Conservation (phyloP, 352 stramenopile species). For the Pythium folliculosum region DNA sequence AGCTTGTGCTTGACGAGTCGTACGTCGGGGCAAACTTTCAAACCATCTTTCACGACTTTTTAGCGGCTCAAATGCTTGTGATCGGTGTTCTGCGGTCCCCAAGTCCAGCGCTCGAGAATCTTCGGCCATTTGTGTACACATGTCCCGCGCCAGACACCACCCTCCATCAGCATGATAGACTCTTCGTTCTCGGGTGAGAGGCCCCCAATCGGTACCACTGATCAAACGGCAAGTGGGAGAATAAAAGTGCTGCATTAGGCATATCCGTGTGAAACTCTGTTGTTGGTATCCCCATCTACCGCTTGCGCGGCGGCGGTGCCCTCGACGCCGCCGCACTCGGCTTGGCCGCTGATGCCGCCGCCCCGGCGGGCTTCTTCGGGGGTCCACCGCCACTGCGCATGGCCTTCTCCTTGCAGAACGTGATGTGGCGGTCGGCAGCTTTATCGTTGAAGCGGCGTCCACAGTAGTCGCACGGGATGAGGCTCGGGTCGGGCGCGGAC, state of each 20-base stretch:
- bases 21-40: conserved; percentile 47
- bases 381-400: conserved; percentile 49
- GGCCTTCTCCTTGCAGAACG: conserved; percentile 88
- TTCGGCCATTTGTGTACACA: conserved; percentile 67
- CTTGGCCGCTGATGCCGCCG: conserved; percentile 34
- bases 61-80: conserved; percentile 45
- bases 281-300: conserved; percentile 12
- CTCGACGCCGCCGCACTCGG: conserved; percentile 37
- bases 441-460: conserved; percentile 91
- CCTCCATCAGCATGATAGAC: conserved; percentile 49
- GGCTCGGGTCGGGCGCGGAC: conserved; percentile 71
- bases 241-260: not conserved
- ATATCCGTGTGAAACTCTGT: not conserved
- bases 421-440: conserved; percentile 91
- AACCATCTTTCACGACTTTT: conserved; percentile 47
- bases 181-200: conserved; percentile 54
- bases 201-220: not conserved
- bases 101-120: conserved; percentile 45
- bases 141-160: conserved; percentile 46
- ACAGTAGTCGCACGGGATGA: conserved; percentile 92
- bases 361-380: conserved; percentile 35
- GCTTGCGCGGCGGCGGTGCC: conserved; percentile 24
- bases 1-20: conserved; percentile 39
- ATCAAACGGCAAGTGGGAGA: not conserved
- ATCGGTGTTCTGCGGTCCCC: conserved; percentile 53